Percentiles rank a stretch among this genome's conserved stretches.
phyloP scores from a whole-genome alignment of 2,329 filamentous ascomycete genomes.

The Paecilomyces niveus region DNA sequence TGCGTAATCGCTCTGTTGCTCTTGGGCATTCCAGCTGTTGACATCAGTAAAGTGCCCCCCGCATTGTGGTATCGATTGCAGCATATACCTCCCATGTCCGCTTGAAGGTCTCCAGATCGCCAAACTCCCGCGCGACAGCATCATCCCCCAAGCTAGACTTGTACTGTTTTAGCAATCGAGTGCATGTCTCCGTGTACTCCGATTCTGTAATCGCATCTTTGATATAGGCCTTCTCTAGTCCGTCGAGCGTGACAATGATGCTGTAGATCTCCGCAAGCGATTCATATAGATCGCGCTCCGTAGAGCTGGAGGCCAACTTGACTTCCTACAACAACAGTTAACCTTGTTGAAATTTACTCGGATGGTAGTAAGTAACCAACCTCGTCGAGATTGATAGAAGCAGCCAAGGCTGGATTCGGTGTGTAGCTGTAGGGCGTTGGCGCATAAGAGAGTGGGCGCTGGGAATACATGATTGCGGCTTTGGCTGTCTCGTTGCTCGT shows the following conservation, averaged over 20 bases:
- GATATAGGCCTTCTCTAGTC: slow-evolving; percentile 91
- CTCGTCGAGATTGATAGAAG: slow-evolving; percentile 90
- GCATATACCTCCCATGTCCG: slow-evolving; percentile 75
- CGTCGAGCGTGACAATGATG: slow-evolving; percentile 91
- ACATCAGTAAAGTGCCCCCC: neutral
- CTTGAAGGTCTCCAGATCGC: slow-evolving; percentile 85
- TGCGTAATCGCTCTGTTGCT: slow-evolving; percentile 84
- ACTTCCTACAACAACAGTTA: slow-evolving; percentile 60
- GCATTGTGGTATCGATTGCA: neutral
- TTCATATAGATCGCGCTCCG: slow-evolving; percentile 88
- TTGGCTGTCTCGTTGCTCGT: neutral
- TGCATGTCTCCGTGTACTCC: slow-evolving; percentile 95
- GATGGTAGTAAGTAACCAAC: slow-evolving; percentile 40
- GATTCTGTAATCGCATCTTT: slow-evolving; percentile 87
- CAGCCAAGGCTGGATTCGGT: slow-evolving; percentile 72
- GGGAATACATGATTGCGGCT: slow-evolving; percentile 34
- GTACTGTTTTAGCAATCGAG: slow-evolving; percentile 90
- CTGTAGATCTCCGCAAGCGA: slow-evolving; percentile 96
- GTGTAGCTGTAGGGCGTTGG: slow-evolving; percentile 89
- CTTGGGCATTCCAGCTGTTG: slow-evolving; percentile 82
- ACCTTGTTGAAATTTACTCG: slow-evolving; percentile 11
- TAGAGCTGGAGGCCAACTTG: slow-evolving; percentile 77
- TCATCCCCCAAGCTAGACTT: slow-evolving; percentile 90
- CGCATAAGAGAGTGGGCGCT: slow-evolving; percentile 66
- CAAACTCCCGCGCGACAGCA: slow-evolving; percentile 79